phyloP scores from a whole-genome alignment of 2,329 filamentous ascomycete species.

The Geosmithia flava region DNA sequence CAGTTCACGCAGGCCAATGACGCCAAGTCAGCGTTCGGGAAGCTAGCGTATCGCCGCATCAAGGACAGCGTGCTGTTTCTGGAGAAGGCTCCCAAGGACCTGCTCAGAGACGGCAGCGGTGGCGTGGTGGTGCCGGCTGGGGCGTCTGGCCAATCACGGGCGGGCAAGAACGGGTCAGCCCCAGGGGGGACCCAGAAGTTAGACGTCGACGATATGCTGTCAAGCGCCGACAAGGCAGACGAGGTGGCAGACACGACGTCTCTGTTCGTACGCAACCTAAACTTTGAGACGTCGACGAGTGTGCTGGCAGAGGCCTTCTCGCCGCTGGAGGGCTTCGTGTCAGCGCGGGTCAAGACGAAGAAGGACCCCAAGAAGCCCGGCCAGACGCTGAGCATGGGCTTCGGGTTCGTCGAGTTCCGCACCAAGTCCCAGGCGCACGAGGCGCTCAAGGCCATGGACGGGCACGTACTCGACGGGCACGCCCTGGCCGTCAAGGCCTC shows the following conservation, averaged over 20 bases:
- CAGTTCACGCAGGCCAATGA: constrained; percentile 72
- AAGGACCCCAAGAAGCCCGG: constrained; percentile 82
- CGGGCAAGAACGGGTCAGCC: constrained; percentile 18
- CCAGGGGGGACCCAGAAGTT: constrained; percentile 43
- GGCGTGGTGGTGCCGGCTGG: not conserved
- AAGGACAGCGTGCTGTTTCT: constrained; percentile 86
- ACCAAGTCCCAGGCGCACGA: constrained; percentile 66
- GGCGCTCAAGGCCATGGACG: constrained; percentile 77
- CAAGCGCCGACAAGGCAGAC: constrained; percentile 24
- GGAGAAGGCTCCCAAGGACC: constrained; percentile 79
- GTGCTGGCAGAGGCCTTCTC: constrained; percentile 67
- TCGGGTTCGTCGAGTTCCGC: constrained; percentile 85
- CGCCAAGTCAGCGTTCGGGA: constrained; percentile 72
- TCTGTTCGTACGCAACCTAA: constrained; percentile 86
- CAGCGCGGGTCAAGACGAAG: constrained; percentile 86
- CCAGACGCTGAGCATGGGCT: constrained; percentile 89
- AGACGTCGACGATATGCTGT: constrained; percentile 57
- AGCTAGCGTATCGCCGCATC: constrained; percentile 78
- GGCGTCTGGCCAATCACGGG: constrained; percentile 1
- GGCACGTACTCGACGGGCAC: constrained; percentile 76
- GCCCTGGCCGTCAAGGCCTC: constrained; percentile 75
- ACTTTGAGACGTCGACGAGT: constrained; percentile 75
- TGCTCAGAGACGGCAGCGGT: constrained; percentile 40
- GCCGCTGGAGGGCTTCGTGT: constrained; percentile 76
- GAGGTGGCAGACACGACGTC: constrained; percentile 57